phyloP scores from a whole-genome alignment of 73 alveolate species.

The Stentor roeselii region DNA sequence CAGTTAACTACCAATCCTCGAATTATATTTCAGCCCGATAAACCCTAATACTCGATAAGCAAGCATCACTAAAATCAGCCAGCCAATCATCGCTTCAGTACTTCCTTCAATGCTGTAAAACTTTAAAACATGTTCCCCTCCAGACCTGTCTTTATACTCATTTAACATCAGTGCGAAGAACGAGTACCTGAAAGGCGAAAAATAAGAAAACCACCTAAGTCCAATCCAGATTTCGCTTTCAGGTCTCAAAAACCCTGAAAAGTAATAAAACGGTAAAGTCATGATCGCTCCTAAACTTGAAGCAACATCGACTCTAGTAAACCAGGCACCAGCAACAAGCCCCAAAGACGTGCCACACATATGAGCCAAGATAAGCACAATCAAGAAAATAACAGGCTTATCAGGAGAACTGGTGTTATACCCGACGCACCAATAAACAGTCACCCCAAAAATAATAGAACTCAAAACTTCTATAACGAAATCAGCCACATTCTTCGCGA shows the following conservation, averaged over 20 bases:
- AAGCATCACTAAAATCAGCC: background rate
- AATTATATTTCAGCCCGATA: background rate
- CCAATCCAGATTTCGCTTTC: background rate
- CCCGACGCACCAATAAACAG: background rate
- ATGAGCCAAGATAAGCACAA: background rate
- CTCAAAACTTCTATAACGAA: background rate
- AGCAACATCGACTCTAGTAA: conserved; percentile 14
- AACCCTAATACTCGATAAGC: background rate
- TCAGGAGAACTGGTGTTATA: background rate
- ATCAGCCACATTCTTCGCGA: conserved; percentile 2
- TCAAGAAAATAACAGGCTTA: background rate
- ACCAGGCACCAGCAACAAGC: background rate
- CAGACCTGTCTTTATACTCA: background rate
- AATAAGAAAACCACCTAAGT: conserved; percentile 17
- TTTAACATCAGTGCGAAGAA: background rate
- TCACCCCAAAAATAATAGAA: background rate
- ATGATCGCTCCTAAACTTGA: conserved; percentile 1
- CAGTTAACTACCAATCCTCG: background rate
- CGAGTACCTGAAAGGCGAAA: background rate
- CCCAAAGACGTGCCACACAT: background rate
- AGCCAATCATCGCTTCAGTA: background rate
- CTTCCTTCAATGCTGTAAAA: background rate
- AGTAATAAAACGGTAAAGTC: background rate
- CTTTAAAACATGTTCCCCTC: background rate
- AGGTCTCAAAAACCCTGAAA: background rate